Percentiles rank a stretch among this genome's conserved stretches.
Evolutionary conservation across 257 asterid species (phyloP).

Genomic region (Galeopsis tetrahit): DNA sequence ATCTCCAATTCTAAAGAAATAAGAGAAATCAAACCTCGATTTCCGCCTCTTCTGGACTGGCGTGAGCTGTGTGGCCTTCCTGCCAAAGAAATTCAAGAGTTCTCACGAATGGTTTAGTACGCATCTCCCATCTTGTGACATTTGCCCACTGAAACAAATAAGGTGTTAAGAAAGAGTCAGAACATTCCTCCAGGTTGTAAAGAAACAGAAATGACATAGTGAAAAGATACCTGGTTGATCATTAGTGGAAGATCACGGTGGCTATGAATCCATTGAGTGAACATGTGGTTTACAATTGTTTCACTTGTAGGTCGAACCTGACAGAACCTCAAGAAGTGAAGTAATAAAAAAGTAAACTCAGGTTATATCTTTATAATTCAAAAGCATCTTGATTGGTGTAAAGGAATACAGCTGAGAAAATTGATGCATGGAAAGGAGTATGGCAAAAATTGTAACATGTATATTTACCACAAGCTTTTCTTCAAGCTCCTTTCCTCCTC

Average conservation of each 20-base stretch:
- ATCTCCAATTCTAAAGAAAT: slow-evolving; percentile 11
- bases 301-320: slow-evolving; percentile 99
- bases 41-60: slow-evolving; percentile 92
- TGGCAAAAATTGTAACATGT: slow-evolving; percentile 22
- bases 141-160: slow-evolving; percentile 83
- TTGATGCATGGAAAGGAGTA: background rate
- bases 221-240: slow-evolving; percentile 85
- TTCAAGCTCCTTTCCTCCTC: slow-evolving; percentile 99
- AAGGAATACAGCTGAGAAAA: slow-evolving; percentile 25
- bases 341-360: slow-evolving; percentile 65
- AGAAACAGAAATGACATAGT: slow-evolving; percentile 24
- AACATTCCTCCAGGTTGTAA: slow-evolving; percentile 14
- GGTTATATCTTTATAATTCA: slow-evolving; percentile 40
- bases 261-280: slow-evolving; percentile 99
- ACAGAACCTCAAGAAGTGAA: slow-evolving; percentile 84
- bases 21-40: slow-evolving; percentile 64
- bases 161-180: slow-evolving; percentile 16
- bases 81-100: slow-evolving; percentile 99
- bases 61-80: slow-evolving; percentile 99
- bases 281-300: slow-evolving; percentile 99
- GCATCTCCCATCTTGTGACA: slow-evolving; percentile 99
- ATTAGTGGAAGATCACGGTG: slow-evolving; percentile 97
- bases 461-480: slow-evolving; percentile 95
- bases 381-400: slow-evolving; percentile 23
- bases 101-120: slow-evolving; percentile 92